Evolutionary conservation across 768 basidiomycete genomes (phyloP), one percentile per base, ranked within the genome.

Genomic region (Suillus placidus): DNA sequence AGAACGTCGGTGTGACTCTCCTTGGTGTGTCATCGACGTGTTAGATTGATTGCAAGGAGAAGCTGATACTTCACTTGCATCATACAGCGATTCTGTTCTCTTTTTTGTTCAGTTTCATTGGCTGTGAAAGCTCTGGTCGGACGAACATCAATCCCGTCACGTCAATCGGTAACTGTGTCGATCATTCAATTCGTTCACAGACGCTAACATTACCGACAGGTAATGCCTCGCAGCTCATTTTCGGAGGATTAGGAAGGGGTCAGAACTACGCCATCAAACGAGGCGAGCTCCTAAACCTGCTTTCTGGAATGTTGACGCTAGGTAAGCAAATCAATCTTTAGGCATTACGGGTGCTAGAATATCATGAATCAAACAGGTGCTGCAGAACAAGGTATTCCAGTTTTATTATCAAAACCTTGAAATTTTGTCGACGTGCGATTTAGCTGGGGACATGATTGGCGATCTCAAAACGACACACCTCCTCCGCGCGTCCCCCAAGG

Each of bases 401-500:
- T 49, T 45, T 64, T 49, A 13, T 64, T 20, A 35, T 35, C 13
- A 12, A 61, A 47, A 30, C 8, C 3, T 13, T 18, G 34, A 12
- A 61, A 18, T n/a, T 60, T 23, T 40, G 18, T 60, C 10, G 54
- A 60, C 20, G 26, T n/a, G 34, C 34, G 6, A 35, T 40, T 45
- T 18, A 64, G 79, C 85, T n/a, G 70, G 80, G 20, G 87, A 88
- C 72, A 87, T 88, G 87, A 84, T 82, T 35, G 85, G 86, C 63
- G 87, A 88, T 72, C 72, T 88, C 68, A 88, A 88, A 77, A 88
- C 87, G 12, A 86, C 86, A 63, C 87, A 87, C 70, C 84, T 88
- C 64, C 81, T 88, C 64, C 79, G 87, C 49, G 86, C 86, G 14
- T 87, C 87, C 69, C 87, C 87, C 42, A 79, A 73, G 61, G 84